Evolutionary conservation across 139 green algal species (phyloP).

Genomic region (Astrephomene gubernaculifera): DNA sequence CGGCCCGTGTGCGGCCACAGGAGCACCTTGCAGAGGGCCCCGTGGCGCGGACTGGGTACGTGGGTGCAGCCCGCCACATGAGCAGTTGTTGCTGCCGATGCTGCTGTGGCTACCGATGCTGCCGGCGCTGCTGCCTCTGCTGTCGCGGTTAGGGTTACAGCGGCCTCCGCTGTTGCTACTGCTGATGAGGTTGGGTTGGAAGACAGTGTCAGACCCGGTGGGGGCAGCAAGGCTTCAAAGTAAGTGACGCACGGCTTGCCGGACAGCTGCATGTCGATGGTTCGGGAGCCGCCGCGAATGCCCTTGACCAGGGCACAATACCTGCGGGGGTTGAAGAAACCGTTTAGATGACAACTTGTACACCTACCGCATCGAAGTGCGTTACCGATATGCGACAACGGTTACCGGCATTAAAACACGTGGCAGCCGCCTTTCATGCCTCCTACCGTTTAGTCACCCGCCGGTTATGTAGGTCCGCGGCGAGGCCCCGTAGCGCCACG

Average conservation of each 20-base stretch:
- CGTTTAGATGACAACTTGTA: too few relatives aligned
- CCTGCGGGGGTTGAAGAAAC: neutral
- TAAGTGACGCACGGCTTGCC: conserved; percentile 38
- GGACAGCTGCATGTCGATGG: conserved; percentile 47
- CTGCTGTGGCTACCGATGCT: neutral
- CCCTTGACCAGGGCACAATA: conserved; percentile 71
- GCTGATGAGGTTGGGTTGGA: too few relatives aligned
- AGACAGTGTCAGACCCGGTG: too few relatives aligned
- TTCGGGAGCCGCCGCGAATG: conserved; percentile 55
- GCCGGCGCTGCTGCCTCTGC: neutral
- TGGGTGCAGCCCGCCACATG: neutral
- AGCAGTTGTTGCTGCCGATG: neutral
- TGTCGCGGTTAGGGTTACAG: too few relatives aligned
- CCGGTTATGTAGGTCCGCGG: conserved; percentile 46
- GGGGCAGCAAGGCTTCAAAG: conserved; percentile 13
- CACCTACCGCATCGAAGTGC: too few relatives aligned
- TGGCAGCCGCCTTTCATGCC: too few relatives aligned
- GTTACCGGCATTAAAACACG: too few relatives aligned
- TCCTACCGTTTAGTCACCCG: conserved; percentile 57
- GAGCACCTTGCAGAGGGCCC: conserved; percentile 63
- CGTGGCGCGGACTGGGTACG: neutral
- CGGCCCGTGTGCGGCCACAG: conserved; percentile 77
- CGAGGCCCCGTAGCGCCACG: neutral
- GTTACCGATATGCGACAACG: too few relatives aligned
- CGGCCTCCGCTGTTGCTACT: too few relatives aligned